Percentiles rank a stretch among this genome's conserved stretches.
Conservation (phyloP, 257 asterid species). For the Craterostigma plantagineum region DNA sequence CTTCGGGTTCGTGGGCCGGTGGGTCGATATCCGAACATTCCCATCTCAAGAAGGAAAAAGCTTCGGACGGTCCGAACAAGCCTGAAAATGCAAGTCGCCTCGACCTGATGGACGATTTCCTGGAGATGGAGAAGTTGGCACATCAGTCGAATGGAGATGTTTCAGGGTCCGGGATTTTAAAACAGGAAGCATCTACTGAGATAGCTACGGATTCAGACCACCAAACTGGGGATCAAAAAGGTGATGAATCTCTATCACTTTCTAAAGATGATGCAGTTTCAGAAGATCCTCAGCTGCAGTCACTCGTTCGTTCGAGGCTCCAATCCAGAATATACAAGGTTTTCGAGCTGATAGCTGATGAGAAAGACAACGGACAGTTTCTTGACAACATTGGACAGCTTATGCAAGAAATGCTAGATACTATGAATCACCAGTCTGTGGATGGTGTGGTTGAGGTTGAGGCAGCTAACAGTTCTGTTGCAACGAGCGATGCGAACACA, state of each 20-base stretch:
- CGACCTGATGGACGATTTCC: constrained; percentile 92
- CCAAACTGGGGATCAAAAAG: constrained; percentile 14
- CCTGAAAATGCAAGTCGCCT: constrained; percentile 42
- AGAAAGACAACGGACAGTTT: constrained; percentile 21
- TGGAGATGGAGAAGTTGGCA: constrained; percentile 98
- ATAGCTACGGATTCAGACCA: constrained; percentile 14
- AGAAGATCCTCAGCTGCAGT: constrained; percentile 13
- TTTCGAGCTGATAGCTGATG: constrained; percentile 26
- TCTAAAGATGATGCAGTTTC: constrained; percentile 7
- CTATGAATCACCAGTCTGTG: constrained; percentile 12
- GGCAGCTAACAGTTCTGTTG: too few species aligned
- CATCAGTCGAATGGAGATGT: constrained; percentile 28
- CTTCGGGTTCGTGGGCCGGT: constrained; percentile 71
- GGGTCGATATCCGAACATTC: constrained; percentile 36
- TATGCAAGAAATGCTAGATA: constrained; percentile 25
- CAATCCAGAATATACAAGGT: constrained; percentile 27
- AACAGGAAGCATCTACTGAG: constrained; percentile 11
- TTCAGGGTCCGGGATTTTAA: constrained; percentile 21
- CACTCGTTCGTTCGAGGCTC: constrained; percentile 17
- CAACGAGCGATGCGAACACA: too few species aligned
- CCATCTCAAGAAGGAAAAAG: constrained; percentile 54
- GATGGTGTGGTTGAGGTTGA: constrained; percentile 14
- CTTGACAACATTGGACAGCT: constrained; percentile 20
- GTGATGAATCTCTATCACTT: constrained; percentile 11
- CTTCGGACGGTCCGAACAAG: constrained; percentile 34